Evolutionary conservation across 2,329 filamentous ascomycete species (phyloP).

Genomic region (Ustulina deusta): DNA sequence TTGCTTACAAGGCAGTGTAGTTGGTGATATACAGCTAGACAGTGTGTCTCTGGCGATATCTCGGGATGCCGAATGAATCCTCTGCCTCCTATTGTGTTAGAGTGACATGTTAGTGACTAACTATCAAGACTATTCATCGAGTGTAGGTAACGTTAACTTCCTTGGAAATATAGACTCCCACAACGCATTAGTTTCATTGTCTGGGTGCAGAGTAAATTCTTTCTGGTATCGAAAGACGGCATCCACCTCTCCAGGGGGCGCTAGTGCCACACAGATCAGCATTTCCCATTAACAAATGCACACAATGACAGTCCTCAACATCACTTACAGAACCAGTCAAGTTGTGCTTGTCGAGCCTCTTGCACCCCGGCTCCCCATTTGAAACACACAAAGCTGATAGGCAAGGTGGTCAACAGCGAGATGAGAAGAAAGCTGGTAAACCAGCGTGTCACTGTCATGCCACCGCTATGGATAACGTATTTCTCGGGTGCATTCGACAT

Average conservation of each 20-base stretch:
- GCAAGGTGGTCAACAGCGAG: constrained; percentile 13
- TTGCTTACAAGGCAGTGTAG: constrained; percentile 27
- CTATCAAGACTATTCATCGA: not conserved
- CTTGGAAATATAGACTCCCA: constrained; percentile 19
- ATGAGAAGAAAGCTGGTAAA: constrained; percentile 19
- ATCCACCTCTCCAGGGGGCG: constrained; percentile 10
- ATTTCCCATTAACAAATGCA: not conserved
- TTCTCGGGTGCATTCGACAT: not conserved
- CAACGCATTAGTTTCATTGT: constrained; percentile 9
- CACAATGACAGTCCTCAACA: not conserved
- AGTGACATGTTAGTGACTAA: constrained; percentile 4
- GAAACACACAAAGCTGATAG: constrained; percentile 15
- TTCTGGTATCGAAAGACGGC: constrained; percentile 16
- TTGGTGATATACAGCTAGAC: constrained; percentile 20
- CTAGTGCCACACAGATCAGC: constrained; percentile 8
- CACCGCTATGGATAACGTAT: not conserved
- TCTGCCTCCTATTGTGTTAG: constrained; percentile 7
- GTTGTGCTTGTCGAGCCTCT: not conserved
- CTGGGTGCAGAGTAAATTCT: constrained; percentile 4
- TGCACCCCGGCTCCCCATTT: constrained; percentile 12
- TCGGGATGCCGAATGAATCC: constrained; percentile 19
- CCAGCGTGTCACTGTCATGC: constrained; percentile 17
- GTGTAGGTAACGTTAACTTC: not conserved
- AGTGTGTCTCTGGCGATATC: constrained; percentile 19
- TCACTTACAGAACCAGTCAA: constrained; percentile 21